Conservation (phyloP, 176 grass and related monocot genomes). For the Paspalum notatum region DNA sequence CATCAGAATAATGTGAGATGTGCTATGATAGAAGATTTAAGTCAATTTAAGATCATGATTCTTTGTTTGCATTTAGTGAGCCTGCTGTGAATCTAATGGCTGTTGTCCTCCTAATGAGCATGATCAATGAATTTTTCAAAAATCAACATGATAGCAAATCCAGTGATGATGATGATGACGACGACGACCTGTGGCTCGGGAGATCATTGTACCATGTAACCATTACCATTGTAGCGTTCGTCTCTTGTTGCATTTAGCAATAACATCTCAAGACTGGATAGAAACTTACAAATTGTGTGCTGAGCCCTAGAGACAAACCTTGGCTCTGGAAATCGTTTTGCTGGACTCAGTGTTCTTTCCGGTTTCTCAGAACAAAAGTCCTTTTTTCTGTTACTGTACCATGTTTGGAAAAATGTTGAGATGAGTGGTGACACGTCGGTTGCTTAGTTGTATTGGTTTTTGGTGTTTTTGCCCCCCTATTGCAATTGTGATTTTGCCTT, state of each 20-base stretch:
- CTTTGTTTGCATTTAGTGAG: slow-evolving; percentile 10
- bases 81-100: background rate
- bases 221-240: background rate
- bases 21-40: slow-evolving; percentile 33
- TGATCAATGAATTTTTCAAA: slow-evolving; percentile 27
- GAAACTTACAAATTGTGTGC: background rate
- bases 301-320: background rate
- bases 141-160: slow-evolving; percentile 5
- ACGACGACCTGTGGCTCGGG: background rate
- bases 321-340: slow-evolving; percentile 1
- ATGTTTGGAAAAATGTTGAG: too few relatives aligned
- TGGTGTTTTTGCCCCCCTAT: too few relatives aligned
- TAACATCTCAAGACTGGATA: slow-evolving; percentile 35
- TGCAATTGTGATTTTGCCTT: too few relatives aligned
- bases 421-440: too few relatives aligned
- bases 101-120: slow-evolving; percentile 19
- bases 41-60: background rate
- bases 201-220: slow-evolving; percentile 1
- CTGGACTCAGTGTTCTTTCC: background rate
- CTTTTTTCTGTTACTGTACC: background rate
- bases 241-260: slow-evolving; percentile 25
- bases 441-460: too few relatives aligned
- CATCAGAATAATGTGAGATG: slow-evolving; percentile 46
- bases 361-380: background rate
- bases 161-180: background rate